A percentile compares a stretch with the other conserved stretches of the same genome.
Conservation (phyloP, 2,329 filamentous ascomycete species). For the Geosmithia morbida region DNA sequence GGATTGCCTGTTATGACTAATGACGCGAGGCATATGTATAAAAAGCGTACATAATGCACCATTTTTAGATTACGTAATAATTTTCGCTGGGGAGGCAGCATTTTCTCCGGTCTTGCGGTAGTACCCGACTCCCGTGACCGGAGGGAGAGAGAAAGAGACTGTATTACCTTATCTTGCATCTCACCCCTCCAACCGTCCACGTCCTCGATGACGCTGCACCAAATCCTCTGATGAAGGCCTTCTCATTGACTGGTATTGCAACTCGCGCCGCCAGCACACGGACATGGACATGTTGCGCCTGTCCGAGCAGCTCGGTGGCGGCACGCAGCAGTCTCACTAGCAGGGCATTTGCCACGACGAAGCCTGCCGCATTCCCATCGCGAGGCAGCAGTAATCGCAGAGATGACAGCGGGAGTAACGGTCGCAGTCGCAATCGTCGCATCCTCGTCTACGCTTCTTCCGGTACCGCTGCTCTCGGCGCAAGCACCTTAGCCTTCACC, state of each 20-base stretch:
- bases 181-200: neutral
- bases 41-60: neutral
- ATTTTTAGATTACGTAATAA: neutral
- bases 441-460: constrained; percentile 33
- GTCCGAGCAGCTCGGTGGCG: constrained; percentile 19
- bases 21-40: neutral
- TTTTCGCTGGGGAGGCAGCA: neutral
- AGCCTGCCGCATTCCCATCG: neutral
- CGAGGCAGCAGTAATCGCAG: neutral
- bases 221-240: constrained; percentile 21
- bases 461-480: constrained; percentile 32
- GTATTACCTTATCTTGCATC: too few species aligned
- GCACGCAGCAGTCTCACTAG: constrained; percentile 11
- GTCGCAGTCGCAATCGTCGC: constrained; percentile 11
- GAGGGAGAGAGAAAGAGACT: neutral
- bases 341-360: constrained; percentile 8
- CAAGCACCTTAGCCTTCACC: constrained; percentile 36
- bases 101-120: neutral
- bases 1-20: too few species aligned
- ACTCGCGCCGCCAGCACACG: constrained; percentile 20
- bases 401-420: constrained; percentile 2
- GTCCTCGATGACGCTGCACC: neutral
- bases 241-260: constrained; percentile 22
- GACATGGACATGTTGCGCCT: constrained; percentile 31
- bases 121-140: neutral